A percentile compares a stretch with the other conserved stretches of the same genome.
Evolutionary conservation across 768 basidiomycete genomes (phyloP).

Genomic region (Russula ochroleuca): DNA sequence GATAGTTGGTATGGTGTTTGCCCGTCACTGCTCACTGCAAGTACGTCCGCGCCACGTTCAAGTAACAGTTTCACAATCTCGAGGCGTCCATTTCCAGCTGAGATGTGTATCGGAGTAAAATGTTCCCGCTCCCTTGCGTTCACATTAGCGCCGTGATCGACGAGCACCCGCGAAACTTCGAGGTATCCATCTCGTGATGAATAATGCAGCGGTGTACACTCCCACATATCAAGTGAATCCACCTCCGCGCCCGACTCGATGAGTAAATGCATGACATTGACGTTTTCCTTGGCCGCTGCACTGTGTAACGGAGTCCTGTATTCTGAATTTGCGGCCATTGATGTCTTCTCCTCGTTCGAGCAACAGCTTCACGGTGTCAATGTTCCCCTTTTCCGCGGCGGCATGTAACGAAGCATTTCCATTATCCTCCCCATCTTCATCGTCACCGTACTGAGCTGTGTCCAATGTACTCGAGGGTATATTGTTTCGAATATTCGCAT

Average conservation of each 20-base stretch:
- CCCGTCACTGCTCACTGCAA: background rate
- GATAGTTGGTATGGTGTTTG: background rate
- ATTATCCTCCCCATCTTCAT: background rate
- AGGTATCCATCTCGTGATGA: background rate
- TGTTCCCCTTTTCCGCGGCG: background rate
- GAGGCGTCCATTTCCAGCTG: background rate
- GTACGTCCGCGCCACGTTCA: constrained; percentile 3
- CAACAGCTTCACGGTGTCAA: background rate
- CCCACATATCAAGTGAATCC: background rate
- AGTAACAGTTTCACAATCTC: background rate
- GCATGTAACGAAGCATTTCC: background rate
- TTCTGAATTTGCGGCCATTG: background rate
- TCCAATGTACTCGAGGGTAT: background rate
- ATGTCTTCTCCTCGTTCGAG: background rate
- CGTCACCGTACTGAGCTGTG: background rate
- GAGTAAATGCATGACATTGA: background rate
- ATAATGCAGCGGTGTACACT: background rate
- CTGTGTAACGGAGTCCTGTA: background rate
- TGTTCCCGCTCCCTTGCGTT: background rate
- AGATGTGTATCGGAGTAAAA: constrained; percentile 4
- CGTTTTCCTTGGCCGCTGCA: background rate
- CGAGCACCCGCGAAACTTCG: background rate
- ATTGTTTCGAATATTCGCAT: background rate
- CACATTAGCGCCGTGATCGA: constrained; percentile 4
- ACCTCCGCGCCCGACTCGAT: constrained; percentile 4